Base-by-base conservation (phyloP, 176 grass and related monocot genomes). In the Oryza coarctata region DNA sequence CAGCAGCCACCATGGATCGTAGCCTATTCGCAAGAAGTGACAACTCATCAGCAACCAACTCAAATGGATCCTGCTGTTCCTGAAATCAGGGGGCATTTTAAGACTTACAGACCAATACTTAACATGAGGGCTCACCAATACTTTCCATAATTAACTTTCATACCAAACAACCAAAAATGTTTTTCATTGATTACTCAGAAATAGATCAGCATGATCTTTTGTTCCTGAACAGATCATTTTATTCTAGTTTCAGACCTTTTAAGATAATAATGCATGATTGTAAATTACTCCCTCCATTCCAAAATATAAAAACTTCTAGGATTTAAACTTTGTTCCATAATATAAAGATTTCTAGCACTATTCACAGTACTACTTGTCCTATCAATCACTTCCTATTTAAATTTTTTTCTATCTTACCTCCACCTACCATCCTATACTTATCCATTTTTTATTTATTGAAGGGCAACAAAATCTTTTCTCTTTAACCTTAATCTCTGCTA, bases 1-100 rank as follows among this genome's bases (percentile, higher is more conserved):
- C 96, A 85, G 91, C 90, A 83, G 72, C 82, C 81, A 98, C 96
- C 89, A 95, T 94, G 60, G 93, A 87, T 17, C 96, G 89, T 71
- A 98, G 81, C 38, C 89, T 95, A 76, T 90, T 91, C 71, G 90
- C 93, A 86, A 98, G 74, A 64, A 95, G 78, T 65, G 90, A 95
- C 34, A 95, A 71, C 49, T 98, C 96, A 85, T 98, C 93, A 64
- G 90, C 87, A 62, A 98, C 96, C 74, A 98, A 76, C 38, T 90
- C 87, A 81, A 98, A 98, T 58, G 96, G 96, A 86, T 98, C 96
- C 30, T 76, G 63, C 15, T 64, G 73, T 73, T 87, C 89, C 89
- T 94, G 84, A 26, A 58, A 78, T 1, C 43, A 80, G 3, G 6
- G 63, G 4, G 17, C n/a, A 65, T 35, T 34, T 72, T 44, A 58